phyloP scores from a whole-genome alignment of 306 rosid species.

The Cyclanthera cordifolia region DNA sequence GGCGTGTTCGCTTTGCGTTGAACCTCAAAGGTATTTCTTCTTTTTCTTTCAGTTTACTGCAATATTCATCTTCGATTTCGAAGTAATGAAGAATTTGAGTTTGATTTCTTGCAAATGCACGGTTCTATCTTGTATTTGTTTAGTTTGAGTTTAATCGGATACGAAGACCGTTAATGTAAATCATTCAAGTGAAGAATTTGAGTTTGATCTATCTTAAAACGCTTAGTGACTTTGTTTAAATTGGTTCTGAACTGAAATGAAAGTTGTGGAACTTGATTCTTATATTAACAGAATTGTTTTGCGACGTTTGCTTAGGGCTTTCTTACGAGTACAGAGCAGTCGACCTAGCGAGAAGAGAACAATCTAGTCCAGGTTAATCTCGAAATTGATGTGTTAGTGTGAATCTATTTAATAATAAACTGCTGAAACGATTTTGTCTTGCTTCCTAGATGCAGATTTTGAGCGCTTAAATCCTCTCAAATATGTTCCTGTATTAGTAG shows the following conservation, averaged over 20 bases:
- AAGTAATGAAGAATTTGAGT: not conserved
- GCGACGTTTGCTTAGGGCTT: slow-evolving; percentile 20
- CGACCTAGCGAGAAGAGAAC: slow-evolving; percentile 26
- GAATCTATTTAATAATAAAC: not conserved
- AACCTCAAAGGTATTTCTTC: slow-evolving; percentile 27
- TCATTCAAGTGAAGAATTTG: not conserved
- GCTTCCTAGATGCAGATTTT: slow-evolving; percentile 27
- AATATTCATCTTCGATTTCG: not conserved
- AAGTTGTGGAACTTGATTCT: not conserved
- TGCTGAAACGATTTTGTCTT: not conserved
- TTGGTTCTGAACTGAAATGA: not conserved
- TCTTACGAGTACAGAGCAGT: slow-evolving; percentile 35
- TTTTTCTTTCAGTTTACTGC: not conserved
- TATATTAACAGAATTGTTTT: not conserved
- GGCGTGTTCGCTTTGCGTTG: slow-evolving; percentile 46
- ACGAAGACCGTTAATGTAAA: not conserved
- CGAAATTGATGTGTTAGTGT: slow-evolving; percentile 7
- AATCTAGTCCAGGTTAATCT: slow-evolving; percentile 32
- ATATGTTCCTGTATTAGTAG: slow-evolving; percentile 37
- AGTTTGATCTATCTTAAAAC: not conserved
- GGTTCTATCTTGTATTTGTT: not conserved
- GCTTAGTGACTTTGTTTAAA: not conserved
- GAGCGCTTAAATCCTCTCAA: slow-evolving; percentile 27
- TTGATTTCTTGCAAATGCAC: not conserved
- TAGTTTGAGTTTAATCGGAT: not conserved